Conservation (phyloP, 108 stramenopile genomes). For the Mayamaea pseudoterrestris region DNA sequence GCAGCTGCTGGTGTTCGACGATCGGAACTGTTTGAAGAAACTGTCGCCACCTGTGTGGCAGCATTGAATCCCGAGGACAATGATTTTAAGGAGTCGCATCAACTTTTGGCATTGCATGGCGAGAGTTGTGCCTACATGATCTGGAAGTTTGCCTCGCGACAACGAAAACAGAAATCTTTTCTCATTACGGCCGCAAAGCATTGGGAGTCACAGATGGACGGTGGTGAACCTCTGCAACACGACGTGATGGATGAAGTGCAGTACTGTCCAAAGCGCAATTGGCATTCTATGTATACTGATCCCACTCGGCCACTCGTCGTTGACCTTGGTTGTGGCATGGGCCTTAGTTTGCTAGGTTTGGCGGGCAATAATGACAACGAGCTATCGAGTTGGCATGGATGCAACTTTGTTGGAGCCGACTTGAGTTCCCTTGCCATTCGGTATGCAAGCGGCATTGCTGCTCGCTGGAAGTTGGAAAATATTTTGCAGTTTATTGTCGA, state of each 20-base stretch:
- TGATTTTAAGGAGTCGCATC: no score
- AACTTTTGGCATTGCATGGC: conserved; percentile 34
- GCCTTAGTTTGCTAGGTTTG: conserved; percentile 53
- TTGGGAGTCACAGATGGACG: conserved; percentile 10
- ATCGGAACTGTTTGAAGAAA: neutral
- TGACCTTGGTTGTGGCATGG: conserved; percentile 73
- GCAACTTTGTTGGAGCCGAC: conserved; percentile 68
- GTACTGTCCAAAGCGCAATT: conserved; percentile 1
- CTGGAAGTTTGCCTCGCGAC: conserved; percentile 61
- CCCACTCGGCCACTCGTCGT: conserved; percentile 50
- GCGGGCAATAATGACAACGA: conserved; percentile 7
- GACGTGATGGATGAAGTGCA: neutral
- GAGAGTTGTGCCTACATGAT: conserved; percentile 37
- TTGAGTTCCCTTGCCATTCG: conserved; percentile 42
- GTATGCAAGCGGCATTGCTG: conserved; percentile 35
- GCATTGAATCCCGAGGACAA: neutral
- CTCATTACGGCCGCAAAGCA: conserved; percentile 28
- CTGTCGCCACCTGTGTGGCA: conserved; percentile 2
- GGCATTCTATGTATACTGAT: conserved; percentile 30
- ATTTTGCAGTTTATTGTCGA: conserved; percentile 36
- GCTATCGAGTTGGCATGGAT: conserved; percentile 14
- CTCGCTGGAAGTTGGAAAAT: conserved; percentile 29
- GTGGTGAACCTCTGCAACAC: neutral
- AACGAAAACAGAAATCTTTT: conserved; percentile 44
- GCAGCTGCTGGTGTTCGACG: conserved; percentile 38